These are phyloP conservation scores for Argentina anserina DNA, from an alignment of 306 rosid genomes.

Conservation along the genomic window DNA sequence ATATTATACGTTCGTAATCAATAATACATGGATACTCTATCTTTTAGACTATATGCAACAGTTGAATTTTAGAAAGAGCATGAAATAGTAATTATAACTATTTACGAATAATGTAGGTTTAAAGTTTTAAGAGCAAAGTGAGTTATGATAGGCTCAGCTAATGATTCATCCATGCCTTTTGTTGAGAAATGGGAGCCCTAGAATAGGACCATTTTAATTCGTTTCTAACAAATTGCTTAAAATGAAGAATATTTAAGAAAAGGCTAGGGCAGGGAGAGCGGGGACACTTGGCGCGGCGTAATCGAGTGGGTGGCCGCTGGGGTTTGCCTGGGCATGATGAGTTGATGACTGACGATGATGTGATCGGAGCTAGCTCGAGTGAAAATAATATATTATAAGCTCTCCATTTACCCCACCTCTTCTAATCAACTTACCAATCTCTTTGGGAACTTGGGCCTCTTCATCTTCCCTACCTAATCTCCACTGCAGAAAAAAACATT, in stretches of 20 bases:
- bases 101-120: too few relatives aligned
- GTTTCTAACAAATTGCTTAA: constrained; percentile 6
- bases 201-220: constrained; percentile 24
- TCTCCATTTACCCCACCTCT: constrained; percentile 31
- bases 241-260: constrained; percentile 29
- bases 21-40: neutral
- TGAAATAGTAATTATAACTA: too few relatives aligned
- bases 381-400: constrained; percentile 35
- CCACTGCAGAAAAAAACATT: constrained; percentile 23
- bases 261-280: constrained; percentile 20
- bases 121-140: constrained; percentile 21
- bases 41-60: neutral
- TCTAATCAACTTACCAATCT: constrained; percentile 67
- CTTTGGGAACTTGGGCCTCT: constrained; percentile 99
- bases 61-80: too few relatives aligned
- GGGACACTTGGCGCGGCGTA: constrained; percentile 50
- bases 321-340: constrained; percentile 14
- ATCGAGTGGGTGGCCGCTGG: constrained; percentile 52
- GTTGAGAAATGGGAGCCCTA: constrained; percentile 32
- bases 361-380: constrained; percentile 21
- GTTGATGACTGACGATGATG: constrained; percentile 26
- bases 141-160: constrained; percentile 43
- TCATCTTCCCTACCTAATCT: constrained; percentile 24
- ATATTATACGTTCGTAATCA: too few relatives aligned
- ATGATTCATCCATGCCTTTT: constrained; percentile 48